These are phyloP conservation scores for Arachis stenosperma DNA, from an alignment of 306 rosid species.

Conservation along the genomic window DNA sequence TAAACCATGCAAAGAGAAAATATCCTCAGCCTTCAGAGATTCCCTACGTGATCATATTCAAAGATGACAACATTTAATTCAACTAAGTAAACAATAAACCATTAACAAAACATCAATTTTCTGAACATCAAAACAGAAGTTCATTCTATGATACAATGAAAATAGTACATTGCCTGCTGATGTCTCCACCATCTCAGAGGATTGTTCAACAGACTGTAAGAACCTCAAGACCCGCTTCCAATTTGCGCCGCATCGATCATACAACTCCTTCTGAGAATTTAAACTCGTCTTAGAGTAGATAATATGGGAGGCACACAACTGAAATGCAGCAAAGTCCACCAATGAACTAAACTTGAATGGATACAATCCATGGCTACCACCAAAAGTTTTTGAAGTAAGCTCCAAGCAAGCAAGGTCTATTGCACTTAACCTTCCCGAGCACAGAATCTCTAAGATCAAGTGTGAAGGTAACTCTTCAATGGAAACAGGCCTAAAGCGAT, in stretches of 20 bases:
- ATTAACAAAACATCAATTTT: not conserved
- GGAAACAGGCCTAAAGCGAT: slow-evolving; percentile 47
- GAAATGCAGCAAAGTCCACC: slow-evolving; percentile 79
- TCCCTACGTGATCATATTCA: not conserved
- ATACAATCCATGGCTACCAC: slow-evolving; percentile 45
- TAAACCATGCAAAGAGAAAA: slow-evolving; percentile 3
- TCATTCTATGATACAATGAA: slow-evolving; percentile 42
- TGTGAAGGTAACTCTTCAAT: slow-evolving; percentile 73
- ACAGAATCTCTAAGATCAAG: slow-evolving; percentile 74
- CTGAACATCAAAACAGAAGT: slow-evolving; percentile 36
- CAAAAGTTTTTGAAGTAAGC: slow-evolving; percentile 73
- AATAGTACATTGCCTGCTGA: slow-evolving; percentile 92
- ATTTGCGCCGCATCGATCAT: slow-evolving; percentile 72
- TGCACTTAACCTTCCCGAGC: slow-evolving; percentile 73
- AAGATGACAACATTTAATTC: slow-evolving; percentile 31
- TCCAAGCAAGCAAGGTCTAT: slow-evolving; percentile 78
- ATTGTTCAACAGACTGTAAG: slow-evolving; percentile 83
- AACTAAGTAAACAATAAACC: not conserved
- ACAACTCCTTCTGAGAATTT: slow-evolving; percentile 63
- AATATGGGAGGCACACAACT: slow-evolving; percentile 61
- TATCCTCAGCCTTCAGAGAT: not conserved
- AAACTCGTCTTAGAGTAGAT: slow-evolving; percentile 54
- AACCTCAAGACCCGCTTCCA: slow-evolving; percentile 93
- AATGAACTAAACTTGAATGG: slow-evolving; percentile 75
- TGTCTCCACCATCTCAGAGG: slow-evolving; percentile 75